phyloP scores from a whole-genome alignment of 805 yeast species.

The Lipomyces sp. region DNA sequence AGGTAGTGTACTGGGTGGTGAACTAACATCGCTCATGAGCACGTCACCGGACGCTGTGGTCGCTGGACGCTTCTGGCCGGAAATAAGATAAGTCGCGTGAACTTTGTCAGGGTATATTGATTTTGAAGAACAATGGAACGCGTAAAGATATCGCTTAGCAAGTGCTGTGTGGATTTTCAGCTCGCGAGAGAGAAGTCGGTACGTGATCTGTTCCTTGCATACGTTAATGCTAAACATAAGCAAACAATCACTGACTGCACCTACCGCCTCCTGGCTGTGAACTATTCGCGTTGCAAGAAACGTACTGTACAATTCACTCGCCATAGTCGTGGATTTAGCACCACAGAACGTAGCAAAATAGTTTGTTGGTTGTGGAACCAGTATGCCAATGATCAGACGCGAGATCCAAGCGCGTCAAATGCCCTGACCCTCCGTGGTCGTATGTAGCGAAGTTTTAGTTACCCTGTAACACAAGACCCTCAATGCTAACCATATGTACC shows the following conservation, averaged over 20 bases:
- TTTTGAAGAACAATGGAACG: slow-evolving; percentile 20
- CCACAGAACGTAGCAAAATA: not conserved
- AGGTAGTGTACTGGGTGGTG: slow-evolving; percentile 15
- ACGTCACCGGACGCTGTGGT: not conserved
- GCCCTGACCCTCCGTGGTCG: too few relatives aligned
- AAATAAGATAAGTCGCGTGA: slow-evolving; percentile 28
- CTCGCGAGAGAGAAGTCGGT: slow-evolving; percentile 30
- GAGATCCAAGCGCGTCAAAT: not conserved
- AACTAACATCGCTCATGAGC: slow-evolving; percentile 11
- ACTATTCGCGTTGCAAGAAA: slow-evolving; percentile 28
- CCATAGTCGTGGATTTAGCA: not conserved
- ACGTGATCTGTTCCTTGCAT: slow-evolving; percentile 26
- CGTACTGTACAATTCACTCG: not conserved
- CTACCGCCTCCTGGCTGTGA: slow-evolving; percentile 28
- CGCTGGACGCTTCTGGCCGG: slow-evolving; percentile 15
- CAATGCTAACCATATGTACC: too few relatives aligned
- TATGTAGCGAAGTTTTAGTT: too few relatives aligned
- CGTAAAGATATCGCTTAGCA: slow-evolving; percentile 26
- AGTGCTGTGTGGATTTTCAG: slow-evolving; percentile 13
- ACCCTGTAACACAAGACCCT: too few relatives aligned
- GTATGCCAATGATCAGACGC: not conserved
- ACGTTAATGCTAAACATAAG: not conserved
- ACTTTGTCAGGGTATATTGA: slow-evolving; percentile 20
- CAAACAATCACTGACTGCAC: not conserved
- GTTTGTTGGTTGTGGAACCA: not conserved